These are phyloP conservation scores for Henckelia pumila DNA, from an alignment of 257 asterid species.

Conservation along the genomic window DNA sequence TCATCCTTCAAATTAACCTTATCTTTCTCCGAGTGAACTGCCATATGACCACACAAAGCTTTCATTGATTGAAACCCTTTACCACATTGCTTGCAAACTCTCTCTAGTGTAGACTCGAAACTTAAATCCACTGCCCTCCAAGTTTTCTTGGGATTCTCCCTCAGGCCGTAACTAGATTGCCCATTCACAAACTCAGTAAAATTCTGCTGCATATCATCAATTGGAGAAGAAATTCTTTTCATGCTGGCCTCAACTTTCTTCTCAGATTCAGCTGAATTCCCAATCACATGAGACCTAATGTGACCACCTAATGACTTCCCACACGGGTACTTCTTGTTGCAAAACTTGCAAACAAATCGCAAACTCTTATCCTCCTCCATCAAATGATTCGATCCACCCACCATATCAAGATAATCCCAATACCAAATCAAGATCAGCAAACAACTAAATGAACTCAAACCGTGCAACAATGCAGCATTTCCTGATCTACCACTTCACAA, in stretches of 20 bases:
- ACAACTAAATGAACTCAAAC: slow-evolving; percentile 21
- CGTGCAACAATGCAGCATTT: slow-evolving; percentile 34
- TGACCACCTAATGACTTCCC: slow-evolving; percentile 90
- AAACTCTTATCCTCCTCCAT: slow-evolving; percentile 54
- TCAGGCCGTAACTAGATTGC: slow-evolving; percentile 56
- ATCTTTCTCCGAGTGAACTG: slow-evolving; percentile 84
- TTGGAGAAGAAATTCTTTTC: slow-evolving; percentile 38
- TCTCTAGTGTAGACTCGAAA: slow-evolving; percentile 48
- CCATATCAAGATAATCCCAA: slow-evolving; percentile 23
- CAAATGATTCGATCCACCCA: slow-evolving; percentile 21
- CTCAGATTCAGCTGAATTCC: slow-evolving; percentile 56
- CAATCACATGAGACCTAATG: slow-evolving; percentile 72
- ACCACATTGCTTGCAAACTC: slow-evolving; percentile 87
- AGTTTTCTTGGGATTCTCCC: slow-evolving; percentile 88
- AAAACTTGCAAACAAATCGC: slow-evolving; percentile 60
- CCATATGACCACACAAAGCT: slow-evolving; percentile 98
- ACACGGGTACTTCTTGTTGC: slow-evolving; percentile 64
- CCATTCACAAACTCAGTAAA: slow-evolving; percentile 39
- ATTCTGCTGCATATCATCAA: slow-evolving; percentile 17
- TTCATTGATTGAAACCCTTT: slow-evolving; percentile 85
- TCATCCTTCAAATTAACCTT: slow-evolving; percentile 56
- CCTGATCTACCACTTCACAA: slow-evolving; percentile 13
- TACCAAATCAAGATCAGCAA: slow-evolving; percentile 24
- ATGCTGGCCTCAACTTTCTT: slow-evolving; percentile 37
- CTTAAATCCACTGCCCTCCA: slow-evolving; percentile 58